Evolutionary conservation across 2,329 filamentous ascomycete species (phyloP).

Genomic region (Tolypocladium nubicola): DNA sequence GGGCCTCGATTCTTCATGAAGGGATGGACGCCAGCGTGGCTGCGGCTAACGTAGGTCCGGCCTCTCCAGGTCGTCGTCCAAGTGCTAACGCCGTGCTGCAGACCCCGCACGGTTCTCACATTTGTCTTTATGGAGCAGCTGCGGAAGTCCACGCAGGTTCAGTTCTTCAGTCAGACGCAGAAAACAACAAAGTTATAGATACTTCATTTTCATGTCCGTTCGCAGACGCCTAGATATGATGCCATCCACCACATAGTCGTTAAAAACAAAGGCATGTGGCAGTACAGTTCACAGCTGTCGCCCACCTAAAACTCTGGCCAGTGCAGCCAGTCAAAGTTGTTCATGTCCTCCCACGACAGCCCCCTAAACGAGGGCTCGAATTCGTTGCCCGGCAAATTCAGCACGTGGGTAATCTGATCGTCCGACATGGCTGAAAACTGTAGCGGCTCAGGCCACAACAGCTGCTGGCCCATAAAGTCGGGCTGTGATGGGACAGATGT

Average conservation of each 20-base stretch:
- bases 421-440: constrained; percentile 62
- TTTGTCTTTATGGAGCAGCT: constrained; percentile 36
- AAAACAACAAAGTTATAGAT: neutral
- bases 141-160: constrained; percentile 17
- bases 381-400: constrained; percentile 51
- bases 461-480: constrained; percentile 16
- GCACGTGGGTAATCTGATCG: constrained; percentile 54
- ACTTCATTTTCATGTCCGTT: neutral
- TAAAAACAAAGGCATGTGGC: neutral
- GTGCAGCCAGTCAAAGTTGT: constrained; percentile 46
- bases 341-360: constrained; percentile 48
- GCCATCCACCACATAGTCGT: neutral
- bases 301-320: constrained; percentile 30
- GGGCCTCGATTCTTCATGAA: constrained; percentile 32
- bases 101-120: constrained; percentile 31
- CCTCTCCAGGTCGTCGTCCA: neutral
- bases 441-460: constrained; percentile 38
- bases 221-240: constrained; percentile 13
- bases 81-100: neutral
- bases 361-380: constrained; percentile 45
- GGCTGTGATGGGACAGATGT: constrained; percentile 11
- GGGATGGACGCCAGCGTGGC: constrained; percentile 34
- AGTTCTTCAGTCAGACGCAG: neutral
- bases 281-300: neutral
- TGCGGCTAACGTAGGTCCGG: constrained; percentile 28